These are phyloP conservation scores for Crepidotus variabilis DNA, from an alignment of 768 basidiomycete species.

Conservation along the genomic window DNA sequence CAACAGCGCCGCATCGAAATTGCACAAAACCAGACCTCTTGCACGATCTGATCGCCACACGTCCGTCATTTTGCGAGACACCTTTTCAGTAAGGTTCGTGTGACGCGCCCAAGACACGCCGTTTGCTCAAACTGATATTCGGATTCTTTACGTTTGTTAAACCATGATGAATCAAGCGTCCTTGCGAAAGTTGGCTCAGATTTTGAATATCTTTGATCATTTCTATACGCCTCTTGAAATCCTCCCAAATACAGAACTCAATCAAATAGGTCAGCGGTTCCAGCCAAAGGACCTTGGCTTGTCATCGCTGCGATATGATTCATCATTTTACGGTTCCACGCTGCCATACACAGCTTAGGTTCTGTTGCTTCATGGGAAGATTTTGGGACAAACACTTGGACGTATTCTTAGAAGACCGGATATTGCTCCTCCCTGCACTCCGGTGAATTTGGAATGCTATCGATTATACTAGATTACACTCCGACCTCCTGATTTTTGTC, in stretches of 20 bases:
- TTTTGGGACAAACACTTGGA: background rate
- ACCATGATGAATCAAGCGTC: background rate
- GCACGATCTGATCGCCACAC: too few species aligned
- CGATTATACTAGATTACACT: background rate
- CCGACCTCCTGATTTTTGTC: background rate
- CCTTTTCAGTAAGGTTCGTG: too few species aligned
- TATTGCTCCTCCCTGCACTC: background rate
- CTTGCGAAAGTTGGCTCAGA: background rate
- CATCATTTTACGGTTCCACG: background rate
- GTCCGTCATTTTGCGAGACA: too few species aligned
- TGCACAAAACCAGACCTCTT: too few species aligned
- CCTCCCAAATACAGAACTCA: background rate
- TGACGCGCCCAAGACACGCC: too few species aligned
- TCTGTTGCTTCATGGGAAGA: background rate
- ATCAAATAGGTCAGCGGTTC: background rate
- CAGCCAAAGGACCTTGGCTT: background rate
- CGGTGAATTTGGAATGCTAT: background rate
- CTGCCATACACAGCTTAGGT: background rate
- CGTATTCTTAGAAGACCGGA: background rate
- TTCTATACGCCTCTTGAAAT: background rate
- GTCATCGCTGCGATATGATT: background rate
- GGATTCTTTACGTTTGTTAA: too few species aligned
- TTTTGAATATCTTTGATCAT: background rate
- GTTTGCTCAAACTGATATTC: too few species aligned
- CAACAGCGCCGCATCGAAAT: too few species aligned